Base-by-base conservation (phyloP, 169 alveolate genomes). In the Besnoitia besnoiti region DNA sequence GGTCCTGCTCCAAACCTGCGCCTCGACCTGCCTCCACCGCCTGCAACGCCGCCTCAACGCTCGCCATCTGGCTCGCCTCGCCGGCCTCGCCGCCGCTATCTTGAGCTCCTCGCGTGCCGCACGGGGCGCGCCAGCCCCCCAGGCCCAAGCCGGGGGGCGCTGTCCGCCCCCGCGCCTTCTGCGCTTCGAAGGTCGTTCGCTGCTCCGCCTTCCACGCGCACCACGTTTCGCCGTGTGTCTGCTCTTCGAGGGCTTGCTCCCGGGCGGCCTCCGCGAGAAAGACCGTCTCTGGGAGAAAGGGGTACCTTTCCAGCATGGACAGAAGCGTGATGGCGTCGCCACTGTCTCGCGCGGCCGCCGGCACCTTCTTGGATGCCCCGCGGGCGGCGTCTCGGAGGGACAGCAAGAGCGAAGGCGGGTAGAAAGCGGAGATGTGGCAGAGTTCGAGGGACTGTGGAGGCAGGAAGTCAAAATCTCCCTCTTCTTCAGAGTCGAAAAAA, bases 221-320 rank as follows among this genome's bases (percentile, higher is more conserved):
- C 10, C 82, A 73, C n/a, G n/a, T 42, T 73, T 73, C 82, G 44
- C 82, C 82, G 82, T 73, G n/a, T 16, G 82, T 73, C 30, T 37
- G 44, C 44, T 73, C 46, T 27, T 73, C 82, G 24, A 73, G 24
- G 82, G 46, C 39, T 8, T 73, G 82, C 47, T 73, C 47, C 44
- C 2, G 82, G 82, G n/a, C 12, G 2, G 82, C 46, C n/a, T 73
- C 82, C 10, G 39, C 21, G 44, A 14, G 39, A 19, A 55, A 55
- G 67, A 19, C 24, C 12, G 12, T 55, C 67, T 55, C 67, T 5
- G 67, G 67, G 5, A 55, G 4, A n/a, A 55, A 55, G 67, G 67
- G 67, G 24, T 55, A 55, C n/a, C 67, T 21, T 19, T 55, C 67
- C 30, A 55, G 67, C n/a, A 55, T 0, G 4, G 67, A 55, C 12